Percentiles rank a stretch among this genome's conserved stretches.
Evolutionary conservation across 2,329 filamentous ascomycete species (phyloP).

Genomic region (Monosporascus sp.): DNA sequence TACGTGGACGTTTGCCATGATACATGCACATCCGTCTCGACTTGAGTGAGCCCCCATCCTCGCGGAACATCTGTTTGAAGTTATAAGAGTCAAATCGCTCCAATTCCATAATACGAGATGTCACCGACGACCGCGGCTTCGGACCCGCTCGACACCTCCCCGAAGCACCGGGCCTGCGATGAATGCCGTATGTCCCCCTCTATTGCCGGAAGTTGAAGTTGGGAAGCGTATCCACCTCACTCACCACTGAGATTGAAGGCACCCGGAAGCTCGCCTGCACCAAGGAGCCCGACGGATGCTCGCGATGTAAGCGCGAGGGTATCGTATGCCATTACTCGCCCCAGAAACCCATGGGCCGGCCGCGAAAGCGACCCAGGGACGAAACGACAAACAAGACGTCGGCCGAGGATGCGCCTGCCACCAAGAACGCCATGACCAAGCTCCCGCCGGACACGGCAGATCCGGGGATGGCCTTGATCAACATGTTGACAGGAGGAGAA

Average conservation of each 20-base stretch:
- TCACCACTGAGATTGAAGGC: slow-evolving; percentile 35
- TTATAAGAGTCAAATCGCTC: too few relatives aligned
- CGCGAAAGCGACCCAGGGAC: slow-evolving; percentile 48
- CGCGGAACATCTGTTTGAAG: background rate
- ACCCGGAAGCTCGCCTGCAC: slow-evolving; percentile 60
- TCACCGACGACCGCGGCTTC: slow-evolving; percentile 4
- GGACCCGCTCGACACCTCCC: slow-evolving; percentile 9
- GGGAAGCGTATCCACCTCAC: background rate
- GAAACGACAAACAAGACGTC: slow-evolving; percentile 6
- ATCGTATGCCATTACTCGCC: slow-evolving; percentile 56
- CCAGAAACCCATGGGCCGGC: slow-evolving; percentile 63
- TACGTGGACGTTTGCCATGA: too few relatives aligned
- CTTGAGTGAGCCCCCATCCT: background rate
- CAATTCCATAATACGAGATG: slow-evolving; percentile 7
- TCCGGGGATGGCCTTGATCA: slow-evolving; percentile 22
- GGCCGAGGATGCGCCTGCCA: slow-evolving; percentile 4
- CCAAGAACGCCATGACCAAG: slow-evolving; percentile 21
- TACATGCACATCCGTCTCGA: background rate
- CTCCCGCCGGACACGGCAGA: slow-evolving; percentile 21
- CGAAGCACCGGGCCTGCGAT: slow-evolving; percentile 59
- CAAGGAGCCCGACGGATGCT: slow-evolving; percentile 56
- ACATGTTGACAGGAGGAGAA: slow-evolving; percentile 17
- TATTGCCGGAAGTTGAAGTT: slow-evolving; percentile 15
- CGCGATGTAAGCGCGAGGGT: slow-evolving; percentile 52
- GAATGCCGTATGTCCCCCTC: slow-evolving; percentile 54